Evolutionary conservation across 2,329 filamentous ascomycete species (phyloP).

Genomic region (Aureobasidium melanogenum): DNA sequence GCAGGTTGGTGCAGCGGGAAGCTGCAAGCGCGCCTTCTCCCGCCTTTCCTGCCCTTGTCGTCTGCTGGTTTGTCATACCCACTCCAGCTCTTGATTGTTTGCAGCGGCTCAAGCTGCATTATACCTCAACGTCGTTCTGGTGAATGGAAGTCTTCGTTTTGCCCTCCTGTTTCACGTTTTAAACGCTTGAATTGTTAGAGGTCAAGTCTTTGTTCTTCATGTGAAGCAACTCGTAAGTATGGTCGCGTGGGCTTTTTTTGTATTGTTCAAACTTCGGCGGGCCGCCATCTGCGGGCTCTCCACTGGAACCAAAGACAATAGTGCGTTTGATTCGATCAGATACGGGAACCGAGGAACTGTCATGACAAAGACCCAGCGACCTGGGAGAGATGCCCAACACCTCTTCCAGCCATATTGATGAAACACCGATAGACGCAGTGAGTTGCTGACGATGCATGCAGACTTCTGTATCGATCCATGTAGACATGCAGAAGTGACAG

Average conservation of each 20-base stretch:
- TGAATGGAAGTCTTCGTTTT: background rate
- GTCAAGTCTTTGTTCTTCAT: background rate
- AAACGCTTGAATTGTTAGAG: background rate
- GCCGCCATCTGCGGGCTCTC: background rate
- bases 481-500: background rate
- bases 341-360: constrained; percentile 5
- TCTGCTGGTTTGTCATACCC: constrained; percentile 1
- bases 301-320: background rate
- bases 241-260: background rate
- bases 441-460: constrained; percentile 7
- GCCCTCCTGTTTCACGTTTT: background rate
- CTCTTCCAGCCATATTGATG: constrained; percentile 1
- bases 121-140: background rate
- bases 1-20: background rate
- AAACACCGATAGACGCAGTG: background rate
- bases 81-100: background rate
- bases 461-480: background rate
- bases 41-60: constrained; percentile 10
- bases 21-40: constrained; percentile 11
- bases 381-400: constrained; percentile 3
- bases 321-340: background rate
- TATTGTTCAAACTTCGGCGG: background rate
- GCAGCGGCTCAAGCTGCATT: constrained; percentile 6
- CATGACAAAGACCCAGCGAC: constrained; percentile 3
- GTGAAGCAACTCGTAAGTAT: background rate